Conservation (phyloP, 1,284 basidiomycete genomes). For the Moesziomyces aphidis region DNA sequence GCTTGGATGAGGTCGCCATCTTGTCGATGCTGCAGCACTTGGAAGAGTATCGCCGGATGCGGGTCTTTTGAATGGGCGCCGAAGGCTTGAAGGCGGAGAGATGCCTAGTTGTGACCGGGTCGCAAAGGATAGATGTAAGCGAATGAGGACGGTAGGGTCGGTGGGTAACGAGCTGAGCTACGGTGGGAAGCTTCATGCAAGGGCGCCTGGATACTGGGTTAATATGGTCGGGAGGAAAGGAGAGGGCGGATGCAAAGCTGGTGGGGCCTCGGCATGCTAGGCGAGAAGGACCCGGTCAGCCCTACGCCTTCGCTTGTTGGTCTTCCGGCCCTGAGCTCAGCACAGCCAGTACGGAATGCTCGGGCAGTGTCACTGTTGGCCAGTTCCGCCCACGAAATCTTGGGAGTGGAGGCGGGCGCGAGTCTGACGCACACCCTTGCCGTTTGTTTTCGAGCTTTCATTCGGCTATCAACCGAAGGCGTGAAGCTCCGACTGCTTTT, state of each 20-base stretch:
- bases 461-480: neutral
- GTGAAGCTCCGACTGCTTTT: no score
- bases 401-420: neutral
- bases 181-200: neutral
- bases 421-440: neutral
- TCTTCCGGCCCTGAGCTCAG: neutral
- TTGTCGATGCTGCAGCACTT: slow-evolving; percentile 27
- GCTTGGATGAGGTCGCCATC: slow-evolving; percentile 22
- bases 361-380: neutral
- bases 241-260: neutral
- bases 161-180: neutral
- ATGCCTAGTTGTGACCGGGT: neutral
- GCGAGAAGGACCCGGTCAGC: neutral
- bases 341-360: no score
- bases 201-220: neutral
- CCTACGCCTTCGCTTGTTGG: neutral
- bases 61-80: neutral
- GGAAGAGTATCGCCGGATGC: slow-evolving; percentile 2
- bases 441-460: neutral
- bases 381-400: neutral
- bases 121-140: neutral
- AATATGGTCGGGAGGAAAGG: neutral
- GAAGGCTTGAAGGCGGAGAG: slow-evolving; percentile 1
- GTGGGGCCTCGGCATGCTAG: neutral
- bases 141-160: neutral